A percentile compares a stretch with the other conserved stretches of the same genome.
Evolutionary conservation across 805 yeast species (phyloP).

Genomic region (Candida suzukii): DNA sequence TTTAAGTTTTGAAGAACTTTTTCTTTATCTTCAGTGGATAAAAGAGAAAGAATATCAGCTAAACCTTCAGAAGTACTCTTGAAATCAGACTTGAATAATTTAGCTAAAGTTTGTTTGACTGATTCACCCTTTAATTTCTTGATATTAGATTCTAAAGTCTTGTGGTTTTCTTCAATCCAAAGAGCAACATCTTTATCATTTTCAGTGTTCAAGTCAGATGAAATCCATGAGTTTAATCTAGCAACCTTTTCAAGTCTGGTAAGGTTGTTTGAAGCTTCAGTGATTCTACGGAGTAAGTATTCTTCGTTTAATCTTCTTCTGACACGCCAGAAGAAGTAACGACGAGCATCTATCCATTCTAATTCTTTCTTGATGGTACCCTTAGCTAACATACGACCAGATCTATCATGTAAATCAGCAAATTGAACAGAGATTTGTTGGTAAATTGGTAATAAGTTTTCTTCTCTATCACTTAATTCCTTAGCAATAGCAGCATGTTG

Average conservation of each 20-base stretch:
- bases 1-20: conserved; percentile 26
- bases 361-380: conserved; percentile 82
- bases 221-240: conserved; percentile 82
- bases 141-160: conserved; percentile 50
- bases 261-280: conserved; percentile 38
- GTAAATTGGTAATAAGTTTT: conserved; percentile 75
- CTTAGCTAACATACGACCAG: conserved; percentile 96
- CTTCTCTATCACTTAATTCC: conserved; percentile 72
- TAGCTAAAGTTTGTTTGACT: conserved; percentile 57
- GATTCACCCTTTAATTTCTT: conserved; percentile 61
- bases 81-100: conserved; percentile 46
- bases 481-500: conserved; percentile 60
- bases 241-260: conserved; percentile 78
- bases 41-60: conserved; percentile 43
- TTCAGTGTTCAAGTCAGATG: conserved; percentile 57
- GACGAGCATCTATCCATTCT: conserved; percentile 82
- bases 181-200: conserved; percentile 73
- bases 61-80: conserved; percentile 49
- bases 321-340: conserved; percentile 98
- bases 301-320: conserved; percentile 94
- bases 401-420: conserved; percentile 96
- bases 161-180: conserved; percentile 80
- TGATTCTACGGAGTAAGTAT: conserved; percentile 70
- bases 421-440: conserved; percentile 90
- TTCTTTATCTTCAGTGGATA: conserved; percentile 49